A percentile compares a stretch with the other conserved stretches of the same genome.
Conservation (phyloP, 495 filamentous ascomycete genomes). For the Podospora comata region DNA sequence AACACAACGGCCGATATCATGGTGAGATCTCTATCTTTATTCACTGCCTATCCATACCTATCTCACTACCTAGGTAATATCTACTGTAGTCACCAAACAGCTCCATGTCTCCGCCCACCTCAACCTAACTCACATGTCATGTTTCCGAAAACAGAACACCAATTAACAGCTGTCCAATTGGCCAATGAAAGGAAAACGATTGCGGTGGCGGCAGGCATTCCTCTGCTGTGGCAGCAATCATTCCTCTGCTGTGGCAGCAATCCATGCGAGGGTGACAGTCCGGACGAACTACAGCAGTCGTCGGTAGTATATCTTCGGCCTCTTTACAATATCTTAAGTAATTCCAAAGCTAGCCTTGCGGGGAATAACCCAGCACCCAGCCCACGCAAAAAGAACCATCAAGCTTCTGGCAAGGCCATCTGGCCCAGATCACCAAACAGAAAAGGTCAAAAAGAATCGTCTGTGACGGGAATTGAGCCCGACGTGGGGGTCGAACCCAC, state of each 20-base stretch:
- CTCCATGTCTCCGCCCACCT: background rate
- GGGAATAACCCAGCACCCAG: background rate
- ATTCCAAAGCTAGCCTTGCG: background rate
- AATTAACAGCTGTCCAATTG: background rate
- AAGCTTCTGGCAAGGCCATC: too few relatives aligned
- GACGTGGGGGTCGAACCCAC: constrained; percentile 29
- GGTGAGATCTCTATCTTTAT: background rate
- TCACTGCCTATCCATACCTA: too few relatives aligned
- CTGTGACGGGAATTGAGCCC: constrained; percentile 26
- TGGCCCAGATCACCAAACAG: constrained; percentile 2
- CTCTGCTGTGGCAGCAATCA: background rate
- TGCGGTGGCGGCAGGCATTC: background rate
- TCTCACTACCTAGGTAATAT: too few relatives aligned
- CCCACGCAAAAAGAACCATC: background rate
- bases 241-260: too few relatives aligned
- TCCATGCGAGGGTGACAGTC: too few relatives aligned
- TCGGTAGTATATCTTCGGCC: background rate
- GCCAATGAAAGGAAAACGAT: background rate
- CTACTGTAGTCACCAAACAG: too few relatives aligned
- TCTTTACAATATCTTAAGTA: background rate
- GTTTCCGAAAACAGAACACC: background rate
- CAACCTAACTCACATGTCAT: background rate
- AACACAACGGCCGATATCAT: background rate
- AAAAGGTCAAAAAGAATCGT: constrained; percentile 7
- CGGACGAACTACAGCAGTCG: too few relatives aligned